These are phyloP conservation scores for Gyrodon lividus DNA, from an alignment of 768 basidiomycete genomes.

Conservation along the genomic window DNA sequence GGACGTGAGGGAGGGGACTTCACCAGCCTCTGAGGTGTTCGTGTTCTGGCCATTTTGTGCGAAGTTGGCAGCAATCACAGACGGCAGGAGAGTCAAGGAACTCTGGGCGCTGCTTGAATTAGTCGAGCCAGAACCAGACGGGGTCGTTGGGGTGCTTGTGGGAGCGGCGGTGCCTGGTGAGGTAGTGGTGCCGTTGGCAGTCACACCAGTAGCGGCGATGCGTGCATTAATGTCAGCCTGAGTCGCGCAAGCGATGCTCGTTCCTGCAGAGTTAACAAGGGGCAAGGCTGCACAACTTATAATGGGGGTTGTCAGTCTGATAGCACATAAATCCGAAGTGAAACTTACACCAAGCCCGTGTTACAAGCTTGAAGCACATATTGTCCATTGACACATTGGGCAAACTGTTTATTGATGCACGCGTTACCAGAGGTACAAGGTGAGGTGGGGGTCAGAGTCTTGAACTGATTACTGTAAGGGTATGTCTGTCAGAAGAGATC, in stretches of 20 bases:
- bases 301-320: not conserved
- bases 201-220: conserved; percentile 38
- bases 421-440: conserved; percentile 42
- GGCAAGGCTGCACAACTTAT: conserved; percentile 43
- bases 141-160: not conserved
- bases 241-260: conserved; percentile 51
- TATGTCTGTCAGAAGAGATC: conserved; percentile 3
- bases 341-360: conserved; percentile 19
- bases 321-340: not conserved
- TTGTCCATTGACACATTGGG: conserved; percentile 53
- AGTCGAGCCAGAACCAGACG: conserved; percentile 11
- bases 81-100: conserved; percentile 41
- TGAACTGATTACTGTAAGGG: conserved; percentile 21
- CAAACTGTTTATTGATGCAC: conserved; percentile 49
- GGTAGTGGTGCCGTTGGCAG: conserved; percentile 21
- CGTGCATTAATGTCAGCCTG: conserved; percentile 45
- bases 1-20: conserved; percentile 60
- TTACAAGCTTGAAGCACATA: conserved; percentile 29
- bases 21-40: conserved; percentile 36
- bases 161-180: conserved; percentile 19
- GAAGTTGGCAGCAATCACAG: conserved; percentile 56
- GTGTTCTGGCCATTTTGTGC: conserved; percentile 45
- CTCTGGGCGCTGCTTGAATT: conserved; percentile 22
- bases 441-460: conserved; percentile 23
- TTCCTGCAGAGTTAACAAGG: conserved; percentile 47